Base-by-base conservation (phyloP, 108 stramenopile species). In the Chaetoceros tenuissimus region DNA sequence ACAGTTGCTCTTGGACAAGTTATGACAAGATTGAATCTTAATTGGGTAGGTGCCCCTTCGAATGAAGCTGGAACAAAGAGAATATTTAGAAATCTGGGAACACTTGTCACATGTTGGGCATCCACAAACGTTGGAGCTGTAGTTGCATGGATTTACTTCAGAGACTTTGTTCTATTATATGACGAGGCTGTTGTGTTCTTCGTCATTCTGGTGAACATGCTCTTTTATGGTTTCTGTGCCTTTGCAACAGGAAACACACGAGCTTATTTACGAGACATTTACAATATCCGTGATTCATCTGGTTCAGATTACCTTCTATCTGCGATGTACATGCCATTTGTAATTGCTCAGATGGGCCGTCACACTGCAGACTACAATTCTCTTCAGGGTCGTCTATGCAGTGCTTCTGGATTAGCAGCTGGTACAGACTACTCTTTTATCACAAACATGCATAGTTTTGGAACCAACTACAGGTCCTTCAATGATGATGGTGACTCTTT, bases 331-430 rank as follows among this genome's bases (percentile, higher is more conserved):
- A 72, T 81, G 68, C 78, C 84, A 13, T 77, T 78, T 60, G 47
- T 74, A 0, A 77, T 91, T 43, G 74, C 74, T 28, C 89, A 91
- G 48, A 83, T 91, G 81, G 80, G 72, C 24, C 62, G 90, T 28
- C 90, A 92, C 46, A 92, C 90, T 26, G 82, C 76, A 17, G 76
- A 73, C 46, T 87, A 84, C 58, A 71, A 77, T 24, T 67, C 73
- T 16, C 71, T 60, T 48, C 52, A 57, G 3, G 77, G 64, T 30
- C 58, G 58, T 2, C 62, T 57, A 27, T 79, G 78, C 28, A 46
- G 71, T 3, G 24, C 45, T 23, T 69, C 74, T 17, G 78, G 78
- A 1, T 52, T 75, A 30, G 24, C 13, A 17, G 22, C 21, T 18
- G 23, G 26, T 26, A 44, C 3, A 19, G 26, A 58, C 23, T 46